Percentiles rank a stretch among this genome's conserved stretches.
Conservation (phyloP, 148 eudicot species). For the Rhododendron mucronatum region DNA sequence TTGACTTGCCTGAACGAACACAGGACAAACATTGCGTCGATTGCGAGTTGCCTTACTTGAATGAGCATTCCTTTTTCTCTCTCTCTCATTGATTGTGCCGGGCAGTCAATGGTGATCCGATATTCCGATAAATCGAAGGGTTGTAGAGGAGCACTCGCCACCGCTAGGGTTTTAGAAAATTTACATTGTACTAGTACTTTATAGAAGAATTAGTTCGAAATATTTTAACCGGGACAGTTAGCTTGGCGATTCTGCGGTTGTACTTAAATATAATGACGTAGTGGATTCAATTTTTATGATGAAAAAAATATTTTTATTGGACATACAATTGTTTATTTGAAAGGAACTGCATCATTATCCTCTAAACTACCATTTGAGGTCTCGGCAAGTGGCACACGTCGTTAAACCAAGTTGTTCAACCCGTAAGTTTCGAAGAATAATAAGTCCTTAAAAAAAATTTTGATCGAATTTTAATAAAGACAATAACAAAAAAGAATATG, state of each 20-base stretch:
- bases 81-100: neutral
- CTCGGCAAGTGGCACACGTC: neutral
- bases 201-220: neutral
- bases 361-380: neutral
- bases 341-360: neutral
- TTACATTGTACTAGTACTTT: neutral
- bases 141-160: neutral
- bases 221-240: neutral
- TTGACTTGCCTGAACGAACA: neutral
- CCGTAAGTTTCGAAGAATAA: no score
- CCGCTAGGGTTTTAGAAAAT: neutral
- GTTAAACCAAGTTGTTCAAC: no score
- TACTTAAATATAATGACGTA: neutral
- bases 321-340: no score
- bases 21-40: neutral
- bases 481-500: neutral
- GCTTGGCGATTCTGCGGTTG: neutral
- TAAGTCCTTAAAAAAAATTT: no score
- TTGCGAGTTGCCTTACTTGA: neutral
- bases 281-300: no score
- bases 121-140: neutral
- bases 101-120: neutral
- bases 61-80: neutral
- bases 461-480: no score
- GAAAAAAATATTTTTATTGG: no score